Conservation (phyloP, 805 yeast genomes). For the Spathaspora girioi region DNA sequence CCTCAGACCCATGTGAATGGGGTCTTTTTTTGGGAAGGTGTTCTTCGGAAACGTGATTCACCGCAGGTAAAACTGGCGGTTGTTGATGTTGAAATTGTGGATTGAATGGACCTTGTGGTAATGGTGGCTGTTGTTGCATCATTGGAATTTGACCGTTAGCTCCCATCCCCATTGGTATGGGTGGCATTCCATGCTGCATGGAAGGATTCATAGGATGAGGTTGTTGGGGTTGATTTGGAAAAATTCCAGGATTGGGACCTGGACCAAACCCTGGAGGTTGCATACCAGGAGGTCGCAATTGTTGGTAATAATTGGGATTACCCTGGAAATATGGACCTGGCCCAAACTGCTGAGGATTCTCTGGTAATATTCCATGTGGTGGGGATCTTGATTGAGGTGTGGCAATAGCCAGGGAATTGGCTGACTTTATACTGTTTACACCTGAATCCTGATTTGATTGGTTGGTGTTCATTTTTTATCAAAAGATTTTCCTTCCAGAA, state of each 20-base stretch:
- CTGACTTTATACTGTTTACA: background rate
- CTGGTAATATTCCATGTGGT: slow-evolving; percentile 1
- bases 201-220: background rate
- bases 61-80: background rate
- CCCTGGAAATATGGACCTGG: background rate
- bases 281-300: slow-evolving; percentile 1
- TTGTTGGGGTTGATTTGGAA: slow-evolving; percentile 5
- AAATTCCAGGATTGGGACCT: background rate
- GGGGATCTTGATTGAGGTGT: slow-evolving; percentile 1
- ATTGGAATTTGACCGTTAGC: background rate
- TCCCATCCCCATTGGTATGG: background rate
- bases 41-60: background rate
- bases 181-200: background rate
- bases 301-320: slow-evolving; percentile 3
- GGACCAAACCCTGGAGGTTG: background rate
- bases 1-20: background rate
- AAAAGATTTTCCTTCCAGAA: too few species aligned
- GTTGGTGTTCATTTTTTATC: background rate
- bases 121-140: slow-evolving; percentile 6
- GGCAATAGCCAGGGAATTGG: background rate
- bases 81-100: background rate
- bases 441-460: background rate
- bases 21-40: slow-evolving; percentile 6
- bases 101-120: slow-evolving; percentile 1
- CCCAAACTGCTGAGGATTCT: background rate